phyloP scores from a whole-genome alignment of 176 grass and related monocot species.

The Carex myosuroides region DNA sequence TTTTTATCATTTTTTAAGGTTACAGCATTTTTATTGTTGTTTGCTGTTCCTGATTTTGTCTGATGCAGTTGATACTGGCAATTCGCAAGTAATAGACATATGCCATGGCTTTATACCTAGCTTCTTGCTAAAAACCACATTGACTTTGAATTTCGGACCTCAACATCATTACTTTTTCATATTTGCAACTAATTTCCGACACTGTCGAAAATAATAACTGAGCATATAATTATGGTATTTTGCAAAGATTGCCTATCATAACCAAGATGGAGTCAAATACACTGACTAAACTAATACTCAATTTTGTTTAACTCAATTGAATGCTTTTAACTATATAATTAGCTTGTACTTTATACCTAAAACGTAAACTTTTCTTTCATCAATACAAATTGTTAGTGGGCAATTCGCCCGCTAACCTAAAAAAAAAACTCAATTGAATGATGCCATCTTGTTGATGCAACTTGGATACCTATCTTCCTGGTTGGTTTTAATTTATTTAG shows the following conservation, averaged over 20 bases:
- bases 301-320: too few relatives aligned
- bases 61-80: background rate
- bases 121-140: background rate
- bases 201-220: background rate
- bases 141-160: too few relatives aligned
- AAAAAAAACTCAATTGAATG: background rate
- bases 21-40: background rate
- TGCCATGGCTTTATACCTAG: background rate
- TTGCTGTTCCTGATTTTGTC: background rate
- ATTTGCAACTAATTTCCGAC: background rate
- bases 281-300: background rate
- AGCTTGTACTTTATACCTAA: too few relatives aligned
- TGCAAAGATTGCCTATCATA: background rate
- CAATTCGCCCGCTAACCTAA: too few relatives aligned
- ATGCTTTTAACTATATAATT: too few relatives aligned
- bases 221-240: background rate
- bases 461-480: background rate
- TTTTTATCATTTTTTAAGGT: background rate
- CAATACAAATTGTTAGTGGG: too few relatives aligned
- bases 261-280: background rate
- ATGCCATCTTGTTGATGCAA: background rate
- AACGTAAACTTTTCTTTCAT: too few relatives aligned
- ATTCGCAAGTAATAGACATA: background rate
- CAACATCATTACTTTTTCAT: background rate
- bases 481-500: background rate